Conservation (phyloP, 2,329 filamentous ascomycete genomes). For the Sclerotinia glacialis region DNA sequence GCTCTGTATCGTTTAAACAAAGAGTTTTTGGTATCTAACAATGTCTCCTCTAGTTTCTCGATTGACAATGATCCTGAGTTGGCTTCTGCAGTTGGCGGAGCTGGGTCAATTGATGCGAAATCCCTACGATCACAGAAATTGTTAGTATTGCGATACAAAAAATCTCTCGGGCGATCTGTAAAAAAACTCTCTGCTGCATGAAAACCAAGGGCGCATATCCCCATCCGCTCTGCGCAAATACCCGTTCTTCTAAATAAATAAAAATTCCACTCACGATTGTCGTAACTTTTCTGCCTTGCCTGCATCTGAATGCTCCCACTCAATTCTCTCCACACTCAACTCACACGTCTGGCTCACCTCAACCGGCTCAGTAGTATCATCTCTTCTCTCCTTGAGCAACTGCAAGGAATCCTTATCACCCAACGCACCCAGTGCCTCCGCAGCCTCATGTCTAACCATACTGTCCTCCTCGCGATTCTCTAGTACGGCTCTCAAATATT, state of each 20-base stretch:
- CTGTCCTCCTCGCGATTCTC: constrained; percentile 78
- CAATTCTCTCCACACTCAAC: constrained; percentile 88
- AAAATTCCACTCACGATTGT: constrained; percentile 60
- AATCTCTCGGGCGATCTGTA: background rate
- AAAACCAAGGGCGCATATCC: background rate
- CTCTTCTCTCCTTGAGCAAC: constrained; percentile 69
- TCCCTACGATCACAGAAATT: constrained; percentile 57
- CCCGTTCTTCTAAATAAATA: background rate
- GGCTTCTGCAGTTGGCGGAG: constrained; percentile 79
- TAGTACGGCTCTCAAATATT: constrained; percentile 70
- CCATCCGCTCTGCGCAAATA: background rate
- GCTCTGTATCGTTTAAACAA: constrained; percentile 93
- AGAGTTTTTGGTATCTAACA: constrained; percentile 75
- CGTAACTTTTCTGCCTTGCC: constrained; percentile 73
- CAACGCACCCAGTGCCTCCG: constrained; percentile 87
- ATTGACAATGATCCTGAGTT: constrained; percentile 67
- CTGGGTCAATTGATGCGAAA: constrained; percentile 93
- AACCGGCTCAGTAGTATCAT: constrained; percentile 71
- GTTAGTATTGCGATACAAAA: constrained; percentile 23
- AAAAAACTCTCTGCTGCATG: background rate
- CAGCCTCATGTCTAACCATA: constrained; percentile 96
- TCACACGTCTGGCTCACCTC: constrained; percentile 95
- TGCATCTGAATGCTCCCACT: constrained; percentile 81
- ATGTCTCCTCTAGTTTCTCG: constrained; percentile 67
- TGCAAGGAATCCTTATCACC: constrained; percentile 72